Evolutionary conservation across 2,329 filamentous ascomycete genomes (phyloP), one percentile per base, ranked within the genome.

Genomic region (Ophiosphaerella herpotricha): DNA sequence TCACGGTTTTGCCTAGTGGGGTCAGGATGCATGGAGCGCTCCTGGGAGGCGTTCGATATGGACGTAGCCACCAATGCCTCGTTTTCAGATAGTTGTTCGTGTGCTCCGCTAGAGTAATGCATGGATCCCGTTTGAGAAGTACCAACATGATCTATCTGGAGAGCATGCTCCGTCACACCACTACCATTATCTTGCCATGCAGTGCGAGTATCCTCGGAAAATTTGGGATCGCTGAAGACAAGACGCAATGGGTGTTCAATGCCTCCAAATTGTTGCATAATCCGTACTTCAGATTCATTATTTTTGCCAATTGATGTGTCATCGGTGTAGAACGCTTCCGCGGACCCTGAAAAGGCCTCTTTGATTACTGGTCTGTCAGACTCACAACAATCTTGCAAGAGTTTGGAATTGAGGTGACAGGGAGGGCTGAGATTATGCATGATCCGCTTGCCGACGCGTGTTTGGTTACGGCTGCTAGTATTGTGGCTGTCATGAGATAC

Each of bases 161-260:
- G 39, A 46, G 29, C 48, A 52, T 39, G 43, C 45, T 54, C 49
- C 45, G 48, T 44, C 52, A 57, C 52, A 55, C 52, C 54, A 50
- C 50, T 50, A 26, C 46, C 37, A 33, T 52, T 40, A 31, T 48
- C 47, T 14, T 46, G 46, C 43, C 38, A 53, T 13, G 35, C 47
- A 41, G 32, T 46, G 39, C 31, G 46, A 36, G 41, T 39, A n/a
- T 23, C 35, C 39, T 43, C 43, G 44, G 47, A 42, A 40, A 43
- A 48, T 29, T 48, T 45, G 38, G 42, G 52, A 35, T 44, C 45
- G 13, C 42, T 53, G 47, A 64, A 65, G 31, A 61, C 51, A 39
- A 65, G 52, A 43, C 59, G 51, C 39, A 64, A 47, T 34, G 61
- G 54, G 24, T 55, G 50, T 24, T 56, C 43, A 34, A 50, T 36